These are phyloP conservation scores for Arthrobotrys sinensis DNA, from an alignment of 2,329 filamentous ascomycete genomes.

Conservation along the genomic window DNA sequence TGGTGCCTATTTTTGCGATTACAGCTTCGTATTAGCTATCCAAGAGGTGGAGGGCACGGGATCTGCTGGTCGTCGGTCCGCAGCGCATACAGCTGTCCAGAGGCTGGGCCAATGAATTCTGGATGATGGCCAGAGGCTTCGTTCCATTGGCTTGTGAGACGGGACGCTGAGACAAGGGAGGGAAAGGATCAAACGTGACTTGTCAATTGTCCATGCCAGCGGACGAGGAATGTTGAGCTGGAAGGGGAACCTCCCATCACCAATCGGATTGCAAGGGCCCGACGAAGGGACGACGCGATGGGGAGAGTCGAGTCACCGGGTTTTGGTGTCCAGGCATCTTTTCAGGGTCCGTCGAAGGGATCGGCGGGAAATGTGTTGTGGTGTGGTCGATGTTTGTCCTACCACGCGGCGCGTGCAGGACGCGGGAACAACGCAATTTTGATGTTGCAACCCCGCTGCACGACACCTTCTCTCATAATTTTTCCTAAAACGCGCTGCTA, in stretches of 20 bases:
- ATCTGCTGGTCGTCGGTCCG: constrained; percentile 41
- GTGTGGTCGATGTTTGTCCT: constrained; percentile 37
- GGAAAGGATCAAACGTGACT: constrained; percentile 42
- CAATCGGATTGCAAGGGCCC: constrained; percentile 6
- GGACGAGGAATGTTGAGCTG: constrained; percentile 10
- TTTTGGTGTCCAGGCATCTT: background rate
- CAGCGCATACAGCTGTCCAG: constrained; percentile 24
- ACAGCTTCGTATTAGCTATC: constrained; percentile 37
- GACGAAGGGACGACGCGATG: constrained; percentile 37
- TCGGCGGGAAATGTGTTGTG: constrained; percentile 24
- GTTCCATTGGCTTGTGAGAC: constrained; percentile 36
- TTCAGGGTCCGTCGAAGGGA: constrained; percentile 29
- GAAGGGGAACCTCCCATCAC: background rate
- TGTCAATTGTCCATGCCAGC: background rate
- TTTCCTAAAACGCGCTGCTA: constrained; percentile 50
- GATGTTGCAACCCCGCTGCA: constrained; percentile 40
- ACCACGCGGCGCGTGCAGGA: constrained; percentile 19
- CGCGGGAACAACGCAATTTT: constrained; percentile 19
- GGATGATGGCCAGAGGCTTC: constrained; percentile 1
- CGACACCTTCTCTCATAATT: constrained; percentile 33
- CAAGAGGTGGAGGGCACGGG: constrained; percentile 33
- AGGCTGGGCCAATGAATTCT: constrained; percentile 13
- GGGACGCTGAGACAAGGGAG: constrained; percentile 44
- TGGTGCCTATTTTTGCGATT: constrained; percentile 27
- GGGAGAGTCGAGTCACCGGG: constrained; percentile 37